Conservation (phyloP, 1,284 basidiomycete species). For the Rhodotorula sp. region DNA sequence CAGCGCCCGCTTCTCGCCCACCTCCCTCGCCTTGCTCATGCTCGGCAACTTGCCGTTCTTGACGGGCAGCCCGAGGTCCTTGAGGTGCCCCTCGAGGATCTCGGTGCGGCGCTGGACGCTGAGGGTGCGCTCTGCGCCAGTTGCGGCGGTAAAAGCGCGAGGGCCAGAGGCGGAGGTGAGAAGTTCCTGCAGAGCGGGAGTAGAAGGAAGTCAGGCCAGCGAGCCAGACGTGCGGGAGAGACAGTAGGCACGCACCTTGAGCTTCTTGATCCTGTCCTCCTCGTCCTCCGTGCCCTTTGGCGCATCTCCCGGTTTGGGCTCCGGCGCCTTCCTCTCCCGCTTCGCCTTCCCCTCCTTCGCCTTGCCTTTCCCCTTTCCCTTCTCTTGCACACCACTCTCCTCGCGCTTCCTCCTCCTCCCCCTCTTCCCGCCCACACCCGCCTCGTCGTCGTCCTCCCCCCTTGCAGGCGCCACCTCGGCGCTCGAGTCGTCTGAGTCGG, state of each 20-base stretch:
- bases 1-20: constrained; percentile 20
- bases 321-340: constrained; percentile 10
- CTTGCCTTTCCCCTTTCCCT: neutral
- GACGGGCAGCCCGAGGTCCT: constrained; percentile 2
- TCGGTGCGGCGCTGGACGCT: constrained; percentile 7
- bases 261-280: constrained; percentile 28
- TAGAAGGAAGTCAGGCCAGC: neutral
- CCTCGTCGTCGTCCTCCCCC: neutral
- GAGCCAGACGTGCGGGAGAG: neutral
- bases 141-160: constrained; percentile 21
- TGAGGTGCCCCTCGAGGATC: constrained; percentile 12
- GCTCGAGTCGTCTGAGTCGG: constrained; percentile 20
- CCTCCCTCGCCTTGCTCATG: constrained; percentile 5
- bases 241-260: constrained; percentile 12
- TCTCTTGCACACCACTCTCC: neutral
- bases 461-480: neutral
- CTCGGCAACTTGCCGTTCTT: constrained; percentile 7
- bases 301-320: constrained; percentile 24
- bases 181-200: constrained; percentile 7
- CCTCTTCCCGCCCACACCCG: neutral
- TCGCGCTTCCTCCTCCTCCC: neutral
- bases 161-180: constrained; percentile 4
- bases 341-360: neutral
- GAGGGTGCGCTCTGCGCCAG: constrained; percentile 27
- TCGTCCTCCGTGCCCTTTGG: constrained; percentile 17